These are phyloP conservation scores for Glebionis coronaria DNA, from an alignment of 129 eudicot genomes.

Conservation along the genomic window DNA sequence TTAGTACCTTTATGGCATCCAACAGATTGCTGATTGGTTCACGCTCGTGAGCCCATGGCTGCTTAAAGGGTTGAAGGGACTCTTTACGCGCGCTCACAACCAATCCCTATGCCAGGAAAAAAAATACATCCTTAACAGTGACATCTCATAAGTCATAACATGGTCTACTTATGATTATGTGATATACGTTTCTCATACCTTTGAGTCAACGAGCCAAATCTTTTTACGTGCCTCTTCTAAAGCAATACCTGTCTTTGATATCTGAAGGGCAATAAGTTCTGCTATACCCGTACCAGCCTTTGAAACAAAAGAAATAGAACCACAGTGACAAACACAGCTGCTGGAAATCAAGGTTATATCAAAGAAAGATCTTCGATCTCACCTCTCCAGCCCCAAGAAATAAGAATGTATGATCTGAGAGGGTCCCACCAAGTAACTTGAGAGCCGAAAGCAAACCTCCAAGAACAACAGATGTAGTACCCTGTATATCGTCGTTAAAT, in stretches of 20 bases:
- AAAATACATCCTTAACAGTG: neutral
- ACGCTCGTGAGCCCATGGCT: slow-evolving; percentile 90
- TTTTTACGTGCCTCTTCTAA: slow-evolving; percentile 75
- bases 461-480: too few species aligned
- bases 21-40: slow-evolving; percentile 59
- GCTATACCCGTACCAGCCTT: slow-evolving; percentile 99
- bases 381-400: too few species aligned
- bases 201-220: slow-evolving; percentile 98
- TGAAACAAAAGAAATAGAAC: slow-evolving; percentile 17
- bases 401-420: too few species aligned
- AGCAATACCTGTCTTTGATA: slow-evolving; percentile 56
- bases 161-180: neutral
- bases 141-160: neutral
- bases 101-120: slow-evolving; percentile 63
- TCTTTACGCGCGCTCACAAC: slow-evolving; percentile 72
- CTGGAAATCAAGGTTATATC: too few species aligned
- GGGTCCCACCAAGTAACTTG: too few species aligned
- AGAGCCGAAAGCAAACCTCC: too few species aligned
- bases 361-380: too few species aligned
- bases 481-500: too few species aligned
- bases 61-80: slow-evolving; percentile 80
- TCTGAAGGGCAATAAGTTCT: slow-evolving; percentile 92
- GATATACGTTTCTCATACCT: slow-evolving; percentile 40
- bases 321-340: neutral
- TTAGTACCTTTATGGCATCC: slow-evolving; percentile 74